A percentile compares a stretch with the other conserved stretches of the same genome.
phyloP scores from a whole-genome alignment of 139 green algal species.

The Tetradesmus obliquus region DNA sequence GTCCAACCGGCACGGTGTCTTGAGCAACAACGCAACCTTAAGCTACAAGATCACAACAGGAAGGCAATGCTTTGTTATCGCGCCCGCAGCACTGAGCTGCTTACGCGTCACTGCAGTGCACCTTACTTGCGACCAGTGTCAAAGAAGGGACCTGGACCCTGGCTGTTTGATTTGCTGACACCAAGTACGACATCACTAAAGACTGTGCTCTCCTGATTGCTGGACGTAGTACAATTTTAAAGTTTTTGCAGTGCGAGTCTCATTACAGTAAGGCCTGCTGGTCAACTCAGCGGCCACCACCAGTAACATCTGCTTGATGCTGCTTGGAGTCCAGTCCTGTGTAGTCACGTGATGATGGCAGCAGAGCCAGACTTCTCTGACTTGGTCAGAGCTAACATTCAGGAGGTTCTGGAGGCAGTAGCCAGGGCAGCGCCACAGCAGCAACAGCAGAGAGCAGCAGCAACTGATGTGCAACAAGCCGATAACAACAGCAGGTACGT shows the following conservation, averaged over 20 bases:
- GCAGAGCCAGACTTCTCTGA: constrained; percentile 8
- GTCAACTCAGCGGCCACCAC: background rate
- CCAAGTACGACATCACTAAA: background rate
- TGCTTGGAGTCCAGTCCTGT: background rate
- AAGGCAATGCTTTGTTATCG: too few relatives aligned
- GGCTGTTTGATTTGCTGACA: background rate
- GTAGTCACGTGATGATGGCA: background rate
- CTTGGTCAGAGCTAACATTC: constrained; percentile 30
- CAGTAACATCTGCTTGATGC: background rate
- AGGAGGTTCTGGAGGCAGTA: constrained; percentile 39
- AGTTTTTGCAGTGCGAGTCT: background rate
- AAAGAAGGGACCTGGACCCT: background rate
- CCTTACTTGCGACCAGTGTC: background rate
- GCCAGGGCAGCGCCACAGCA: background rate
- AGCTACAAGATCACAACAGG: background rate
- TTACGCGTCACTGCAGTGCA: too few relatives aligned
- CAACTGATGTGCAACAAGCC: background rate
- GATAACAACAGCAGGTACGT: constrained; percentile 1
- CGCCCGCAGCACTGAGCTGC: too few relatives aligned
- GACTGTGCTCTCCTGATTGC: background rate
- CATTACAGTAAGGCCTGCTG: background rate
- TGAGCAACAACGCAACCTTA: background rate
- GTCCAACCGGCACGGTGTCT: background rate
- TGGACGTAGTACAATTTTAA: background rate
- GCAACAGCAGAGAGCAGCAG: constrained; percentile 9